Evolutionary conservation across 2,329 filamentous ascomycete species (phyloP).

Genomic region (Myriangium duriaei): DNA sequence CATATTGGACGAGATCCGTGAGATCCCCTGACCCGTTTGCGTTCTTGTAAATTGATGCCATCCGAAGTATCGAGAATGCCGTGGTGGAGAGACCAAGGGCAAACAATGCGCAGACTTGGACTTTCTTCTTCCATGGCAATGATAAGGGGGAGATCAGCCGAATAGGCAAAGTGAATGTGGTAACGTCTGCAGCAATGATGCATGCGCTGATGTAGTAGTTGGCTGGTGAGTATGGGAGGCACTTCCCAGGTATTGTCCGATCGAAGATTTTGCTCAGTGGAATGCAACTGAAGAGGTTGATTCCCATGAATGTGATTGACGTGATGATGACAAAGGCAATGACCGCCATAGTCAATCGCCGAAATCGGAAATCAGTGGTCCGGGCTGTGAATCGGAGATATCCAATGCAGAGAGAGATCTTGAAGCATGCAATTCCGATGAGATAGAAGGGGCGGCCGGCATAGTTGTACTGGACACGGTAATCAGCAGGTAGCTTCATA

Average conservation of each 20-base stretch:
- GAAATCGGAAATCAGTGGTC: not conserved
- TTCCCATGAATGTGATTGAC: conserved; percentile 4
- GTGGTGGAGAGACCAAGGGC: conserved; percentile 7
- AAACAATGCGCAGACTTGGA: conserved; percentile 4
- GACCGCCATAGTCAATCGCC: not conserved
- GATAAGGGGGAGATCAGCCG: conserved; percentile 2
- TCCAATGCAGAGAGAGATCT: conserved; percentile 6
- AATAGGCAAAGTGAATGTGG: conserved; percentile 4
- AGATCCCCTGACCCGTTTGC: conserved; percentile 5
- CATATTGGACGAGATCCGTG: conserved; percentile 5
- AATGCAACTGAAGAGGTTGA: conserved; percentile 6
- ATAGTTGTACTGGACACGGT: conserved; percentile 8
- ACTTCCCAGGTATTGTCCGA: not conserved
- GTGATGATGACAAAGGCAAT: conserved; percentile 3
- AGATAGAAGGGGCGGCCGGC: conserved; percentile 7
- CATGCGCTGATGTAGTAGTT: conserved; percentile 7
- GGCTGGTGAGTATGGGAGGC: conserved; percentile 4
- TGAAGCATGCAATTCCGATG: conserved; percentile 7
- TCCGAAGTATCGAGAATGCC: conserved; percentile 4
- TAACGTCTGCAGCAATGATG: conserved; percentile 3
- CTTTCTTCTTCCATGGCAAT: conserved; percentile 3
- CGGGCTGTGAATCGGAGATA: conserved; percentile 6
- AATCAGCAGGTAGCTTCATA: not conserved
- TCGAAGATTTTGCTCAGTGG: conserved; percentile 6
- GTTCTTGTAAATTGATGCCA: conserved; percentile 3